These are phyloP conservation scores for Fusarium hostae DNA, from an alignment of 2,329 filamentous ascomycete genomes.

Conservation along the genomic window DNA sequence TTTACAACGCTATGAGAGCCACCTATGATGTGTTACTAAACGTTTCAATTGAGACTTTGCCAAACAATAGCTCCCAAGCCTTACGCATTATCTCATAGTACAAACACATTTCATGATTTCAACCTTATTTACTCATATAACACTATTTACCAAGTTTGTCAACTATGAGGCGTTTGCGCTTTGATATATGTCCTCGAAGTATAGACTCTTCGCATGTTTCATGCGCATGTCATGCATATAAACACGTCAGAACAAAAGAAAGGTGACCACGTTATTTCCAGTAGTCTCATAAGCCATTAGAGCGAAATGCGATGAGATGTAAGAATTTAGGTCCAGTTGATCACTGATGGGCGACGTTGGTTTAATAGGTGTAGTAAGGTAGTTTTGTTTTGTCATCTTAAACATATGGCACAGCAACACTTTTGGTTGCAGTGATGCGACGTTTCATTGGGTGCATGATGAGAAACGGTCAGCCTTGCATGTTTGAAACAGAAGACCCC, in stretches of 20 bases:
- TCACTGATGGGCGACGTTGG: rapidly evolving
- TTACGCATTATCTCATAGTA: rapidly evolving
- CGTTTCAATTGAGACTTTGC: background rate
- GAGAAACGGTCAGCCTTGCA: background rate
- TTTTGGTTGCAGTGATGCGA: background rate
- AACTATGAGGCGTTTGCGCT: background rate
- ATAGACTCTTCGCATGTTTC: background rate
- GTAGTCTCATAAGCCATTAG: rapidly evolving
- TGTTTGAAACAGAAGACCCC: background rate
- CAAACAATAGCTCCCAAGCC: background rate
- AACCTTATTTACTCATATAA: rapidly evolving
- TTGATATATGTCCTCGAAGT: background rate
- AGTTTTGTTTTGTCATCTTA: background rate
- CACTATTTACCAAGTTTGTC: rapidly evolving
- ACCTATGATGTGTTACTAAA: background rate
- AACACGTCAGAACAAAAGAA: slow-evolving; percentile 4
- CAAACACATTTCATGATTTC: background rate
- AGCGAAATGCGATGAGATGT: rapidly evolving
- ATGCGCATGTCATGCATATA: background rate
- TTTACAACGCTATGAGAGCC: rapidly evolving
- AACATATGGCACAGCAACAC: no score
- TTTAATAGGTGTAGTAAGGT: background rate
- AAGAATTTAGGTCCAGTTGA: rapidly evolving
- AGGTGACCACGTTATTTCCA: background rate
- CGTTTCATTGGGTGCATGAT: background rate